Evolutionary conservation across 768 basidiomycete genomes (phyloP), one percentile per base, ranked within the genome.

Genomic region (Psilocybe subaeruginosa): DNA sequence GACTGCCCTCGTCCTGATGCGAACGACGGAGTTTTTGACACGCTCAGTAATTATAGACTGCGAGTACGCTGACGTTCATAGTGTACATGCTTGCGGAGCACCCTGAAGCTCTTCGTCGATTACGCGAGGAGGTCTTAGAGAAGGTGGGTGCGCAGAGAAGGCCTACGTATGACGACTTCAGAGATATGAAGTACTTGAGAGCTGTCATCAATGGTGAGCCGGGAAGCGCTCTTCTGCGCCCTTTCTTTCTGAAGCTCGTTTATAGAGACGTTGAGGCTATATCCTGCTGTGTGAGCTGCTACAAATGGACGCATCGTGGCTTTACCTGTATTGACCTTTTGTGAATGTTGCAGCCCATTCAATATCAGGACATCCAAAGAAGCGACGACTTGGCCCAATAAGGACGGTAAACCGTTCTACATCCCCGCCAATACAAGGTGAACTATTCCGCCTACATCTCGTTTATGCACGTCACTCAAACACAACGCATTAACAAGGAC

Each of bases 51-150:
- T 27, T 52, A 11, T 55, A 81, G 82, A 82, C 80, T 17, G 78
- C 81, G 8, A 74, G 74, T 33, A 76, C 76, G 0, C 67, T 85
- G 49, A 83, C 77, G 2, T 82, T 77, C 56, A 72, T 73, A 3
- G 65, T 80, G 2, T 85, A 85, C 68, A 71, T 79, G 63, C 75
- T 86, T 39, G 71, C 81, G 17, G 72, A 77, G 68, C 74, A 85
- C 64, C 82, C 82, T 4, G 61, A 74, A 0, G 71, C 82, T 17
- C 64, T 80, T 17, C 54, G 27, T 11, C 67, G 73, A 0, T 72
- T 84, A 12, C 73, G 78, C 3, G 69, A 75, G 33, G 82, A 83
- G 61, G 71, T 85, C 23, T 58, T 78, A 9, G 64, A 67, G 7
- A 74, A 70, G 37, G 63, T 84, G 5, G 82, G 82, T 2, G 64